Evolutionary conservation across 192 early-diverging fungal genomes (phyloP).

Genomic region (Rhizophagus sp.): DNA sequence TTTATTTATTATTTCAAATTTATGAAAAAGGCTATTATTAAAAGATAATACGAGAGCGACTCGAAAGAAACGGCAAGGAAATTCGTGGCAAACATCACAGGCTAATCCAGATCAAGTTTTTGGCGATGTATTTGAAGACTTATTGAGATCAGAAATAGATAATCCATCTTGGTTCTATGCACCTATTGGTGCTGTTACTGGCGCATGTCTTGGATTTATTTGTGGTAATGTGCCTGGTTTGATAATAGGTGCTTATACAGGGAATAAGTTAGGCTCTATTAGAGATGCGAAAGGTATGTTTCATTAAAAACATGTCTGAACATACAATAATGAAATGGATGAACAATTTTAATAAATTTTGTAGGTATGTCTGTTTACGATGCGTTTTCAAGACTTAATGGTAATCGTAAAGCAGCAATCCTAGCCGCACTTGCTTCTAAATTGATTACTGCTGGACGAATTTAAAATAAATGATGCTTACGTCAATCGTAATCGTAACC

Average conservation of each 20-base stretch:
- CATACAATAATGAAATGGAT: background rate
- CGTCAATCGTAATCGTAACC: background rate
- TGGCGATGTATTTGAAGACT: constrained; percentile 79
- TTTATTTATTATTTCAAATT: background rate
- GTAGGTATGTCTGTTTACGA: constrained; percentile 60
- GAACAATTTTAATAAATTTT: background rate
- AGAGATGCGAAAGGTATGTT: constrained; percentile 33
- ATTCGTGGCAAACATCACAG: constrained; percentile 27
- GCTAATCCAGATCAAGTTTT: constrained; percentile 69
- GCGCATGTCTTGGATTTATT: constrained; percentile 75
- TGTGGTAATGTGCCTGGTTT: constrained; percentile 66
- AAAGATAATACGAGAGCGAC: constrained; percentile 8
- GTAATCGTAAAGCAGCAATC: constrained; percentile 59
- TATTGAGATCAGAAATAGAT: constrained; percentile 71
- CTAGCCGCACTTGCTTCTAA: constrained; percentile 53
- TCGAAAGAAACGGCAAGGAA: constrained; percentile 7
- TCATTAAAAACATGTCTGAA: background rate
- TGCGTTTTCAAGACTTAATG: constrained; percentile 55
- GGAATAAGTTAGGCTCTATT: constrained; percentile 45
- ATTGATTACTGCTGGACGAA: constrained; percentile 1
- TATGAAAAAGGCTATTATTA: background rate
- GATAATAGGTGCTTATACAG: constrained; percentile 47
- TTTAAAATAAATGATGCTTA: background rate
- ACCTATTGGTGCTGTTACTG: constrained; percentile 68
- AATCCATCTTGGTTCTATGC: constrained; percentile 62